Evolutionary conservation across 169 alveolate genomes (phyloP).

Genomic region (Babesia ovis): DNA sequence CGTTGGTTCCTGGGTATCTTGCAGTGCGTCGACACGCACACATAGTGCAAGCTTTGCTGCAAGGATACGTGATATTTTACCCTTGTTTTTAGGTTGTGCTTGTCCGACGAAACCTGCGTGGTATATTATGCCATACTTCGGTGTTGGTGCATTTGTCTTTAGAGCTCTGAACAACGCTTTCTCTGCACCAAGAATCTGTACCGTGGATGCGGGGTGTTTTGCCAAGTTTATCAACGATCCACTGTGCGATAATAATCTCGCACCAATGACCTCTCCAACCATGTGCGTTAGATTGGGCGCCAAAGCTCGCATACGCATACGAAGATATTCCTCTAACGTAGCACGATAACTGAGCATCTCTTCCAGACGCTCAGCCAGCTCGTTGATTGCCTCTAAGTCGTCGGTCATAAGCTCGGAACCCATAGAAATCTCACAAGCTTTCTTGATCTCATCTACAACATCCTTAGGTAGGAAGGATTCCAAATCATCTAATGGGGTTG

Average conservation of each 20-base stretch:
- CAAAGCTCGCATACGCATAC: slow-evolving; percentile 96
- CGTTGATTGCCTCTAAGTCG: slow-evolving; percentile 92
- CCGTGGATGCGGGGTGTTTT: slow-evolving; percentile 99
- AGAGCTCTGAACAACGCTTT: slow-evolving; percentile 99
- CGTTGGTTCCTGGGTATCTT: slow-evolving; percentile 90
- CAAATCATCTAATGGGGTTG: slow-evolving; percentile 79
- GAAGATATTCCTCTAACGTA: slow-evolving; percentile 92
- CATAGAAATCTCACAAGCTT: slow-evolving; percentile 99
- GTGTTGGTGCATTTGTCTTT: slow-evolving; percentile 97
- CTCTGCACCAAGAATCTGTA: slow-evolving; percentile 97
- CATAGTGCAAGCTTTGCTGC: slow-evolving; percentile 99
- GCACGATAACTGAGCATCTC: slow-evolving; percentile 94
- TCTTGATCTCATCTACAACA: slow-evolving; percentile 92
- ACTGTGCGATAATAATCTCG: slow-evolving; percentile 98
- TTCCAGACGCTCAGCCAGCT: slow-evolving; percentile 93
- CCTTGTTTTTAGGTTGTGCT: slow-evolving; percentile 96
- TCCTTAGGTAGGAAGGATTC: slow-evolving; percentile 89
- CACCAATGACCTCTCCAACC: slow-evolving; percentile 99
- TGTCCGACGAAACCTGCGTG: slow-evolving; percentile 99
- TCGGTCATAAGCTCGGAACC: slow-evolving; percentile 98
- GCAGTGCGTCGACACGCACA: slow-evolving; percentile 97
- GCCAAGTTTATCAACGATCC: slow-evolving; percentile 97
- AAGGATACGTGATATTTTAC: slow-evolving; percentile 95
- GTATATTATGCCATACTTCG: slow-evolving; percentile 99
- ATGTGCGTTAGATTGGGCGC: slow-evolving; percentile 98